Evolutionary conservation across 2,329 filamentous ascomycete genomes (phyloP).

Genomic region (Rhinocladiella similis): DNA sequence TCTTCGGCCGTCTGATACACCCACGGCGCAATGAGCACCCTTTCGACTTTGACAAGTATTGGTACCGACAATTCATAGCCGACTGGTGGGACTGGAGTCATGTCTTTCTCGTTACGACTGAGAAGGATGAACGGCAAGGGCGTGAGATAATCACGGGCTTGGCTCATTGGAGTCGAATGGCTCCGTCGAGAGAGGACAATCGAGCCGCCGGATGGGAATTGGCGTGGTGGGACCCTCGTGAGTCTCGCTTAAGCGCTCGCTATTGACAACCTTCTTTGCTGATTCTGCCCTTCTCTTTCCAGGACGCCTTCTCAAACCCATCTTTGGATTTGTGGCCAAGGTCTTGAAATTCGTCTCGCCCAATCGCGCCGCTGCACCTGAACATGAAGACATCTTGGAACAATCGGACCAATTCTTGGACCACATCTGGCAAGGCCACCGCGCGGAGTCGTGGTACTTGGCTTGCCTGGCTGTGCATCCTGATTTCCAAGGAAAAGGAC

Average conservation of each 20-base stretch:
- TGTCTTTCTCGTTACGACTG: conserved; percentile 23
- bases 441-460: conserved; percentile 36
- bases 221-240: conserved; percentile 23
- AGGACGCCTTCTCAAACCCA: conserved; percentile 38
- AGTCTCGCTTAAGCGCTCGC: neutral
- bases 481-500: conserved; percentile 38
- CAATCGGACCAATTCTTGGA: conserved; percentile 21
- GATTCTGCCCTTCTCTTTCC: neutral
- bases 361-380: conserved; percentile 21
- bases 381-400: conserved; percentile 22
- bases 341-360: conserved; percentile 27
- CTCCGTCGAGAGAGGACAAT: conserved; percentile 16
- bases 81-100: conserved; percentile 26
- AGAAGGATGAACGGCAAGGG: neutral
- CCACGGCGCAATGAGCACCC: conserved; percentile 22
- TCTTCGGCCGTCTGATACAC: conserved; percentile 27
- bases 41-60: conserved; percentile 22
- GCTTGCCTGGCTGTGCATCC: conserved; percentile 34
- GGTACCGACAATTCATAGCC: conserved; percentile 26
- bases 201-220: conserved; percentile 22
- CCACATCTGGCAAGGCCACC: conserved; percentile 33
- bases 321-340: conserved; percentile 41
- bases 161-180: conserved; percentile 26
- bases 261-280: neutral
- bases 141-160: conserved; percentile 21